These are phyloP conservation scores for Penicillium roqueforti DNA, from an alignment of 495 filamentous ascomycete species.

Conservation along the genomic window DNA sequence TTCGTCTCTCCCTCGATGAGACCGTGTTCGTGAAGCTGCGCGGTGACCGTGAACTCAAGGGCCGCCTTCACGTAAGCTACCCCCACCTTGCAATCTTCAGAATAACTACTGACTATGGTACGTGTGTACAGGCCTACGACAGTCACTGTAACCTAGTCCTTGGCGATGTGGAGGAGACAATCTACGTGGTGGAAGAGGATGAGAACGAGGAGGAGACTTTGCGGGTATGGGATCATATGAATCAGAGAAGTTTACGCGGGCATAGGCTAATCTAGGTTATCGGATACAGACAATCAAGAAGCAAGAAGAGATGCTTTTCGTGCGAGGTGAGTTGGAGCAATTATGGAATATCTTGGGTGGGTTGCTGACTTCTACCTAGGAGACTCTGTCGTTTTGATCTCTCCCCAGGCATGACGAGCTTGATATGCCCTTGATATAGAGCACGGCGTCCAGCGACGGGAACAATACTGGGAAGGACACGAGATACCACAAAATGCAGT, in stretches of 20 bases:
- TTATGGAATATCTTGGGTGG: background rate
- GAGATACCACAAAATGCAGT: slow-evolving; percentile 24
- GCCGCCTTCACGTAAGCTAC: slow-evolving; percentile 76
- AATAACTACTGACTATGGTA: slow-evolving; percentile 13
- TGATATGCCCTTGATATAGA: slow-evolving; percentile 16
- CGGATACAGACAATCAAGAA: slow-evolving; percentile 75
- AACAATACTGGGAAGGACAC: slow-evolving; percentile 13
- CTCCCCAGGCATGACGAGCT: slow-evolving; percentile 57
- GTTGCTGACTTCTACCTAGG: slow-evolving; percentile 47
- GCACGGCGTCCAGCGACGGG: slow-evolving; percentile 24
- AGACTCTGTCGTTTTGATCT: slow-evolving; percentile 95
- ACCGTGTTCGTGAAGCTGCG: slow-evolving; percentile 95
- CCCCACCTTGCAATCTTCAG: background rate
- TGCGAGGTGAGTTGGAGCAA: slow-evolving; percentile 64
- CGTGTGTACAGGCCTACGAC: slow-evolving; percentile 77
- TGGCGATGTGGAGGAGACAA: slow-evolving; percentile 94
- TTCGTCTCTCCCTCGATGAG: slow-evolving; percentile 89
- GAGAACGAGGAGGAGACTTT: slow-evolving; percentile 78
- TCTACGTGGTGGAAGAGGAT: slow-evolving; percentile 79
- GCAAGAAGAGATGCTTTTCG: slow-evolving; percentile 99
- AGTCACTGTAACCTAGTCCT: slow-evolving; percentile 98
- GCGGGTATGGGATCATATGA: slow-evolving; percentile 48
- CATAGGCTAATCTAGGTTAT: slow-evolving; percentile 13
- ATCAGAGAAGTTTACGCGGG: background rate
- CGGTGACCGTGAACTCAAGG: slow-evolving; percentile 93